Percentiles rank a stretch among this genome's conserved stretches.
Conservation (phyloP, 768 basidiomycete species). For the Dioszegia crocea region DNA sequence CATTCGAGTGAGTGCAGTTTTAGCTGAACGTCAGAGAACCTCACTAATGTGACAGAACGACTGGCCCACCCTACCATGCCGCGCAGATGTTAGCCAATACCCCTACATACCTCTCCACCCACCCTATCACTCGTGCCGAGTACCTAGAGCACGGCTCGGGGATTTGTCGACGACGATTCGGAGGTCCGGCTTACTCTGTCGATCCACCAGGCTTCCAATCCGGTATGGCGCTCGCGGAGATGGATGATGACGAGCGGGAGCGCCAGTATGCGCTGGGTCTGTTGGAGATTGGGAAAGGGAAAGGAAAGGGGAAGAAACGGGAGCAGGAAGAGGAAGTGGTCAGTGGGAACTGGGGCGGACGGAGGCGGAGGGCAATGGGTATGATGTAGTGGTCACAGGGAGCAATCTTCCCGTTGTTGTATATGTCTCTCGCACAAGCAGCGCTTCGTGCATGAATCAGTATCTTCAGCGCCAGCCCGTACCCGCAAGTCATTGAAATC, state of each 20-base stretch:
- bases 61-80: constrained; percentile 36
- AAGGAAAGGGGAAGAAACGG: constrained; percentile 22
- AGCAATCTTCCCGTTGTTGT: neutral
- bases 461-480: no score
- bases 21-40: neutral
- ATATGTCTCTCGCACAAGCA: no score
- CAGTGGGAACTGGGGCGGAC: constrained; percentile 44
- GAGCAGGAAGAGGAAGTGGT: constrained; percentile 41
- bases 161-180: constrained; percentile 71
- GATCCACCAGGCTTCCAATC: constrained; percentile 32
- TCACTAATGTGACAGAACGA: constrained; percentile 23
- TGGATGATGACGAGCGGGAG: constrained; percentile 42
- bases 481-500: no score
- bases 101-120: constrained; percentile 55
- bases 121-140: constrained; percentile 70
- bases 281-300: constrained; percentile 18
- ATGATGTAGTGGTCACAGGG: neutral
- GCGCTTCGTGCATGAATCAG: no score
- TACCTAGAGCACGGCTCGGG: constrained; percentile 78
- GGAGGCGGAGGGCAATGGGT: constrained; percentile 28
- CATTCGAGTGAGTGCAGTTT: constrained; percentile 61
- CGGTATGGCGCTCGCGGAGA: constrained; percentile 20
- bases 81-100: constrained; percentile 56
- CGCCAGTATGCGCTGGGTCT: constrained; percentile 42
- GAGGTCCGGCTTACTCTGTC: constrained; percentile 35